These are phyloP conservation scores for Apiospora phragmitis DNA, from an alignment of 2,329 filamentous ascomycete genomes.

Conservation along the genomic window DNA sequence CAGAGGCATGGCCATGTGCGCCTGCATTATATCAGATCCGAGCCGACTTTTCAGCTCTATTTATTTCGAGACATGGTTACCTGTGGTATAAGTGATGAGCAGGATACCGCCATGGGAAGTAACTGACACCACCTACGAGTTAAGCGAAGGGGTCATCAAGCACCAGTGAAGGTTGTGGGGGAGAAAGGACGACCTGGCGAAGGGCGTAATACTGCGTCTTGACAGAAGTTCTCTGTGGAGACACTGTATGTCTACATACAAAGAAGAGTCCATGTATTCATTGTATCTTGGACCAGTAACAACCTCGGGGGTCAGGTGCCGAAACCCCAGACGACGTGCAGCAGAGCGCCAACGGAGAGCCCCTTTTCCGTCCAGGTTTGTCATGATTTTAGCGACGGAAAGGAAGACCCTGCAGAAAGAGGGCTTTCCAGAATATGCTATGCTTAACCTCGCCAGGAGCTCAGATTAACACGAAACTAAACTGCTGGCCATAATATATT, in stretches of 20 bases:
- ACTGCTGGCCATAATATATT: neutral
- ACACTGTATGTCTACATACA: neutral
- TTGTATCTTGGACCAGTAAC: neutral
- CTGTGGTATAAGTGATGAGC: neutral
- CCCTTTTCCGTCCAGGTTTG: neutral
- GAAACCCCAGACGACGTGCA: neutral
- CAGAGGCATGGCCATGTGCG: neutral
- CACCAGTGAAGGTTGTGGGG: neutral
- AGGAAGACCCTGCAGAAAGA: neutral
- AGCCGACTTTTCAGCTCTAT: too few species aligned
- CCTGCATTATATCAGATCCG: neutral
- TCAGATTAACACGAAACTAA: neutral
- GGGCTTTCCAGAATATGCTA: neutral
- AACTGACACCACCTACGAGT: neutral
- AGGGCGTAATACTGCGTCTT: neutral
- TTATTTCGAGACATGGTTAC: neutral
- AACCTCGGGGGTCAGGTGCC: too few species aligned
- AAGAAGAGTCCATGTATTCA: neutral
- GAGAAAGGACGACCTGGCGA: neutral
- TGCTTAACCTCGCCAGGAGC: neutral
- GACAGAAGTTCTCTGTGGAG: neutral
- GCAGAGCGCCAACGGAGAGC: neutral
- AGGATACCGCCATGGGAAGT: neutral
- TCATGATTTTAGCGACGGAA: neutral
- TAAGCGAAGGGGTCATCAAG: neutral